Conservation (phyloP, 2,329 filamentous ascomycete species). For the Pezicula carpinea region DNA sequence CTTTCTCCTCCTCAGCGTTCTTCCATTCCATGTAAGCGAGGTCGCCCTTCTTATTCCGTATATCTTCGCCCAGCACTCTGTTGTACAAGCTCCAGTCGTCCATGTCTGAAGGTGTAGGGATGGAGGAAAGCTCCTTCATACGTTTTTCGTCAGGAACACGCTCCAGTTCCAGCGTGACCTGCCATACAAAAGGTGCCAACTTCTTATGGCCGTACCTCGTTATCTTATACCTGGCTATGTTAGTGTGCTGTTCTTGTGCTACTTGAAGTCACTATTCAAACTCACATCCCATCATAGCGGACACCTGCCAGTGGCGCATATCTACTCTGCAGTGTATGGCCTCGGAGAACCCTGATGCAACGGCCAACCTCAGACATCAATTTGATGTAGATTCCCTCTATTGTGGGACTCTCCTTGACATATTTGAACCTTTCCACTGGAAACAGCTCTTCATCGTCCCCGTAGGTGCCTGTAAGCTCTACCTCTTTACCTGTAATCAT, state of each 20-base stretch:
- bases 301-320: slow-evolving; percentile 46
- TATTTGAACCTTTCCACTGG: slow-evolving; percentile 28
- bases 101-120: slow-evolving; percentile 48
- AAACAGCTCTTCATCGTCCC: slow-evolving; percentile 2
- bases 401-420: slow-evolving; percentile 34
- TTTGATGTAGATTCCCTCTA: slow-evolving; percentile 42
- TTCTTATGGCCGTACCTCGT: slow-evolving; percentile 36
- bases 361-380: slow-evolving; percentile 46
- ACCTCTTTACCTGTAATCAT: slow-evolving; percentile 44
- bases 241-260: not conserved
- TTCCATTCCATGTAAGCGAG: slow-evolving; percentile 22
- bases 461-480: slow-evolving; percentile 30
- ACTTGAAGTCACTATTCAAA: slow-evolving; percentile 6
- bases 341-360: slow-evolving; percentile 45
- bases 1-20: slow-evolving; percentile 4
- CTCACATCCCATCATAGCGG: slow-evolving; percentile 51
- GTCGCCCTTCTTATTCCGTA: slow-evolving; percentile 33
- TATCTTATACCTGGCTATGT: slow-evolving; percentile 39
- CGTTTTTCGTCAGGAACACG: slow-evolving; percentile 36
- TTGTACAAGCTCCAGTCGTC: slow-evolving; percentile 50
- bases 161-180: slow-evolving; percentile 42
- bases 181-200: slow-evolving; percentile 36
- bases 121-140: slow-evolving; percentile 35
- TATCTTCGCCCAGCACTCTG: slow-evolving; percentile 36
- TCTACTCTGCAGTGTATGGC: slow-evolving; percentile 42